These are phyloP conservation scores for Amylostereum areolatum DNA, from an alignment of 1,284 basidiomycete genomes.

Conservation along the genomic window DNA sequence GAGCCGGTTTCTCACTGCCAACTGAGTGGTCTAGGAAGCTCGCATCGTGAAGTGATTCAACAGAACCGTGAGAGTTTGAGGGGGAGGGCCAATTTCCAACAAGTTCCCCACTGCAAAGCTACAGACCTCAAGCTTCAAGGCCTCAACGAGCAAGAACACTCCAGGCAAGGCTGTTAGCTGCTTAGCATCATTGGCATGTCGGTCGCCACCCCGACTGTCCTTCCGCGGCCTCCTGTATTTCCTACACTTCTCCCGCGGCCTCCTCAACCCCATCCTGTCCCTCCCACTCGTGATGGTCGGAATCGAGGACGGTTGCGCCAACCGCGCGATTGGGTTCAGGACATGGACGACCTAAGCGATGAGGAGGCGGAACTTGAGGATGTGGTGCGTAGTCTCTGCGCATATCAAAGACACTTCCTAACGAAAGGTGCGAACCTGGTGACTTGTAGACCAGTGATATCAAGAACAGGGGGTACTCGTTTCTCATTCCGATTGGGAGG, in stretches of 20 bases:
- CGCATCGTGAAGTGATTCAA: too few relatives aligned
- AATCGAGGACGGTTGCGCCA: constrained; percentile 50
- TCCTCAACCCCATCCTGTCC: constrained; percentile 63
- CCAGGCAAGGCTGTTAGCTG: too few relatives aligned
- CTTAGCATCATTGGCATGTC: constrained; percentile 29
- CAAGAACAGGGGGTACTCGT: constrained; percentile 59
- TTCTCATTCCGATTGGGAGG: constrained; percentile 68
- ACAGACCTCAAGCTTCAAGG: too few relatives aligned
- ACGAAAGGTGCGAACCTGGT: constrained; percentile 1
- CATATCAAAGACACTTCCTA: constrained; percentile 2
- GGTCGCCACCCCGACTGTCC: constrained; percentile 60
- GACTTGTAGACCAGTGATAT: constrained; percentile 46
- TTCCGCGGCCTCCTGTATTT: constrained; percentile 54
- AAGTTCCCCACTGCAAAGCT: too few relatives aligned
- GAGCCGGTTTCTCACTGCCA: too few relatives aligned
- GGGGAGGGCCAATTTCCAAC: too few relatives aligned
- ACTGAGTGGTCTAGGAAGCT: too few relatives aligned
- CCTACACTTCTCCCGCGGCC: constrained; percentile 60
- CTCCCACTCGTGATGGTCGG: constrained; percentile 43
- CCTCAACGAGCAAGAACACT: too few relatives aligned
- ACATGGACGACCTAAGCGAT: constrained; percentile 82
- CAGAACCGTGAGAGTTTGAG: too few relatives aligned
- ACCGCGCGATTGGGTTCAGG: constrained; percentile 64
- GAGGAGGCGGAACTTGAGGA: constrained; percentile 78
- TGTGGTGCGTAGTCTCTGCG: constrained; percentile 37